Conservation (phyloP, 148 eudicot genomes). For the Camellia japonica region DNA sequence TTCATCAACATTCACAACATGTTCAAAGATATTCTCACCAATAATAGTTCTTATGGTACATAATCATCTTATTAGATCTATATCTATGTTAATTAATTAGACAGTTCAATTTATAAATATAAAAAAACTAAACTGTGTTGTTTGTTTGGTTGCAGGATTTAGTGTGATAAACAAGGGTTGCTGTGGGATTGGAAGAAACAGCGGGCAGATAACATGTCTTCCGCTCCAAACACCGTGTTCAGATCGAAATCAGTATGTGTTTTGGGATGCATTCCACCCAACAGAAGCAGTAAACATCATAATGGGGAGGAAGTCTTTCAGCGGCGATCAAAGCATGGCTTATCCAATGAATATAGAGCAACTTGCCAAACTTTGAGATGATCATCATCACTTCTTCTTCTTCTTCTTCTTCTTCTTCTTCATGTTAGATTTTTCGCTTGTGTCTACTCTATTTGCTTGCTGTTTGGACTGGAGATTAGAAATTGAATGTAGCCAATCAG, state of each 20-base stretch:
- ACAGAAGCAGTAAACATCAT: slow-evolving; percentile 69
- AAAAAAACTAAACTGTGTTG: no score
- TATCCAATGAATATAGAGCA: slow-evolving; percentile 82
- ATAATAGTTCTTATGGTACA: slow-evolving; percentile 58
- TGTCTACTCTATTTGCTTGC: no score
- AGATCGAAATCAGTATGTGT: slow-evolving; percentile 62
- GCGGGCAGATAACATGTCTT: slow-evolving; percentile 85
- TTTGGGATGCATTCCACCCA: slow-evolving; percentile 98
- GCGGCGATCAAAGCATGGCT: slow-evolving; percentile 48
- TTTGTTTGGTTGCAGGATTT: slow-evolving; percentile 45
- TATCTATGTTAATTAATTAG: not conserved
- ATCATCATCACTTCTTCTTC: not conserved
- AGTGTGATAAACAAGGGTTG: slow-evolving; percentile 61
- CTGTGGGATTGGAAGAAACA: slow-evolving; percentile 85
- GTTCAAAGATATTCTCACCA: slow-evolving; percentile 65
- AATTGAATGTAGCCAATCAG: no score
- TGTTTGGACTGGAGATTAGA: no score
- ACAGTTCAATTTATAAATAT: not conserved
- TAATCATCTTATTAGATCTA: no score
- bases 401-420: not conserved
- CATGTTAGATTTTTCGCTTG: not conserved
- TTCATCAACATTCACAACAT: slow-evolving; percentile 59
- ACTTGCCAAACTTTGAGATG: slow-evolving; percentile 56
- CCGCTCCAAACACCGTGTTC: slow-evolving; percentile 76
- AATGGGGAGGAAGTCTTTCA: slow-evolving; percentile 70